Percentiles rank a stretch among this genome's conserved stretches.
phyloP scores from a whole-genome alignment of 208 protist genomes.

The Leishmania aethiopica region DNA sequence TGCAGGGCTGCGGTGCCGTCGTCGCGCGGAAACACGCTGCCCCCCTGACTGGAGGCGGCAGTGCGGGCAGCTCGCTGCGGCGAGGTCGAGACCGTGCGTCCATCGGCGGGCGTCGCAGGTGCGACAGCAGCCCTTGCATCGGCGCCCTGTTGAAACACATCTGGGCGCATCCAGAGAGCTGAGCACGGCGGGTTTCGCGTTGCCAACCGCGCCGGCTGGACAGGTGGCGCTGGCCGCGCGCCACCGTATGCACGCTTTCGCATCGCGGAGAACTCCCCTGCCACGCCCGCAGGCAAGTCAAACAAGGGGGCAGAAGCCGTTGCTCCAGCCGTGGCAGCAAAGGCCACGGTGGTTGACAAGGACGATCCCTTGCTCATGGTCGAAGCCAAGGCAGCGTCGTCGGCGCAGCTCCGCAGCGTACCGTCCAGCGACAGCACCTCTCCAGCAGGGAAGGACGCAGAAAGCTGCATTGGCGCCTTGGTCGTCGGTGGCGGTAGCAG shows the following conservation, averaged over 20 bases:
- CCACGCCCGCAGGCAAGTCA: neutral
- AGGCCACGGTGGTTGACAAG: neutral
- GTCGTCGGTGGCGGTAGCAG: neutral
- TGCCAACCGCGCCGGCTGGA: neutral
- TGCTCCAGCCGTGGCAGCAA: neutral
- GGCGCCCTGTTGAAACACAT: neutral
- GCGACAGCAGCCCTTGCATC: neutral
- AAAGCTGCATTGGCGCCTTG: neutral
- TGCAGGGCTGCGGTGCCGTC: slow-evolving; percentile 13
- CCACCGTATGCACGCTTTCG: neutral
- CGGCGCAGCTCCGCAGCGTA: neutral
- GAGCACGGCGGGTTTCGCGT: neutral
- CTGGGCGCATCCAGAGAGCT: neutral
- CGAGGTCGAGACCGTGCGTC: neutral
- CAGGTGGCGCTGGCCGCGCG: neutral
- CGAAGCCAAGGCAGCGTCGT: neutral
- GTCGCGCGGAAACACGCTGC: neutral
- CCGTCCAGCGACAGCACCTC: neutral
- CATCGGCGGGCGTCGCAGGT: neutral
- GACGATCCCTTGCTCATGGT: neutral
- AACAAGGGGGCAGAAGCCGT: neutral
- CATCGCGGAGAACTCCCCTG: neutral
- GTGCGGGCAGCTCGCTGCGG: neutral
- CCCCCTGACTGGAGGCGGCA: neutral
- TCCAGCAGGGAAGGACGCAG: neutral